Evolutionary conservation across 2,329 filamentous ascomycete species (phyloP), one percentile per base, ranked within the genome.

Genomic region (Camptophora hylomeconis): DNA sequence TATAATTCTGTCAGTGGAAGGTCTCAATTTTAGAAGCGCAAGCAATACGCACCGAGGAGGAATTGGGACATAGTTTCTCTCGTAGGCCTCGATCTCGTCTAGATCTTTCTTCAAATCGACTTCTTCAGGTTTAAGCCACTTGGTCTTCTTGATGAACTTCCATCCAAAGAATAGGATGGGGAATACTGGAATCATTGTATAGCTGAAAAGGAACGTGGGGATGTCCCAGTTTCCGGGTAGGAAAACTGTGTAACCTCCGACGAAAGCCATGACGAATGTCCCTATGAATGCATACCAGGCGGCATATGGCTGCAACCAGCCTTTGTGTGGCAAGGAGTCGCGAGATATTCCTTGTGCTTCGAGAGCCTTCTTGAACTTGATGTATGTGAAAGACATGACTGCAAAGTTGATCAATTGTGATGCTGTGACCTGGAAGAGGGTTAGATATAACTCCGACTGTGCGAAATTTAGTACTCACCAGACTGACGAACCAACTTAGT

Each of bases 191-290:
- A 86, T 68, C 65, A 81, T 82, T 26, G 74, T 72, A 51, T 86
- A 86, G 52, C 73, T 78, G 51, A 83, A 82, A 16, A 87, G 52
- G 49, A 87, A 89, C 5, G 68, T 72, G 5, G 75, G 65, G 0
- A 78, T 48, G 35, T 71, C 64, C 80, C 78, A 87, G 4, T 65
- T 63, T 3, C 61, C 63, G 0, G 76, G 73, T 24, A 86, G 49
- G 44, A 87, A 89, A 1, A 86, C 77, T 0, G 74, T 67, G 38
- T 84, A 87, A 0, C 80, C 80, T 6, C 76, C 72, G 2, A 84
- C 72, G 41, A 86, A 72, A 0, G 74, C 68, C 74, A 87, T 84
- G 38, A 79, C 51, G 26, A 69, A 67, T 1, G 73, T 79, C 15
- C 67, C 71, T 0, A 58, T 48, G 5, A 82, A 54, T 0, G 71